Evolutionary conservation across 805 yeast genomes (phyloP).

Genomic region (Lipomyces mesembrius): DNA sequence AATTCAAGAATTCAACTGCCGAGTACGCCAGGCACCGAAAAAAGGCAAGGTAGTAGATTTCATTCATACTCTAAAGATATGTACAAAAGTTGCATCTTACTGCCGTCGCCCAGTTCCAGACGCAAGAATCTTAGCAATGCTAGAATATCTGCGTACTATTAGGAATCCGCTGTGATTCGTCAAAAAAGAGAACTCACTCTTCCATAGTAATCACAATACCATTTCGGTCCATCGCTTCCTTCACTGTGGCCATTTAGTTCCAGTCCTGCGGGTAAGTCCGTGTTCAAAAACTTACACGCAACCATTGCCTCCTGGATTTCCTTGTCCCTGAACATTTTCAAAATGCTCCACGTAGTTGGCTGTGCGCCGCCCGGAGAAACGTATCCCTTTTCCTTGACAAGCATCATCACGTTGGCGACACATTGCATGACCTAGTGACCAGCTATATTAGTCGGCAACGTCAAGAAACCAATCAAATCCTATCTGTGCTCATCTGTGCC

Average conservation of each 20-base stretch:
- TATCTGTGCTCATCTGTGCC: background rate
- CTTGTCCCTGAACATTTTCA: slow-evolving; percentile 24
- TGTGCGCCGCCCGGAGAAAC: slow-evolving; percentile 1
- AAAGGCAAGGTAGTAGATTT: background rate
- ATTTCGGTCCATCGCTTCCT: slow-evolving; percentile 25
- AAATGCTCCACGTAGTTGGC: slow-evolving; percentile 20
- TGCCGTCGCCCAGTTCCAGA: background rate
- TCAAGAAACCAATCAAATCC: background rate
- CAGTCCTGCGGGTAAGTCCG: background rate
- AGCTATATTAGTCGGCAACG: background rate
- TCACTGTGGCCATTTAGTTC: slow-evolving; percentile 9
- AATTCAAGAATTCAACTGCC: background rate
- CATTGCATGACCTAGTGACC: slow-evolving; percentile 24
- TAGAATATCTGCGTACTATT: background rate
- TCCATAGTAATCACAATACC: slow-evolving; percentile 21
- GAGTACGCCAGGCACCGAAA: background rate
- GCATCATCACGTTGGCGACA: slow-evolving; percentile 19
- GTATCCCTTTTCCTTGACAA: slow-evolving; percentile 20
- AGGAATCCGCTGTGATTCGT: background rate
- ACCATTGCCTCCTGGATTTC: slow-evolving; percentile 28
- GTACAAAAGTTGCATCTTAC: background rate
- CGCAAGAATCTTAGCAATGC: background rate
- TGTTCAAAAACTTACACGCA: slow-evolving; percentile 13
- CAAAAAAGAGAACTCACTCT: slow-evolving; percentile 16
- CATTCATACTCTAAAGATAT: background rate